Evolutionary conservation across 1,284 basidiomycete genomes (phyloP).

Genomic region (Pyrrhoderma noxium): DNA sequence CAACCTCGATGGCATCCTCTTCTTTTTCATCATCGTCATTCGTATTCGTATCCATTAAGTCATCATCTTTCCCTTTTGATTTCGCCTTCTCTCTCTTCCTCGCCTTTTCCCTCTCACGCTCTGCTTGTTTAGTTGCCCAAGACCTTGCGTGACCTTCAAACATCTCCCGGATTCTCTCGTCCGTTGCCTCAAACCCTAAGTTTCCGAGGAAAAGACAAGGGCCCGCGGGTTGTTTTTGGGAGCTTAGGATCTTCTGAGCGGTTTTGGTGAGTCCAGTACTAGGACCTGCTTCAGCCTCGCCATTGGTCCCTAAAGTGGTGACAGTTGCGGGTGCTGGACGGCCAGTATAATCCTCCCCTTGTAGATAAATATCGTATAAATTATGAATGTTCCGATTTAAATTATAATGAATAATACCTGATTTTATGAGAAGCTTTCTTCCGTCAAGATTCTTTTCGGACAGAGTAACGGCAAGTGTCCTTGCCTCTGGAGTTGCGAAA

Average conservation of each 20-base stretch:
- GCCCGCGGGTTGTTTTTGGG: conserved; percentile 77
- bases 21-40: conserved; percentile 21
- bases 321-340: conserved; percentile 39
- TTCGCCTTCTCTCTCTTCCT: conserved; percentile 1
- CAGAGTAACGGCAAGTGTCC: conserved; percentile 67
- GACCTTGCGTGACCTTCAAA: conserved; percentile 57
- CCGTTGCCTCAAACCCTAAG: conserved; percentile 80
- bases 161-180: conserved; percentile 64
- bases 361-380: conserved; percentile 8
- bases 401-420: conserved; percentile 46
- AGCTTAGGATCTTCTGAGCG: conserved; percentile 74
- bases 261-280: conserved; percentile 53
- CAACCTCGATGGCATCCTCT: neutral
- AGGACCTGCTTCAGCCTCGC: conserved; percentile 21
- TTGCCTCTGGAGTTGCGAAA: conserved; percentile 73
- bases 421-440: conserved; percentile 87
- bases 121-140: neutral
- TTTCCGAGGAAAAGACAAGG: conserved; percentile 88
- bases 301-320: conserved; percentile 26
- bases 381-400: conserved; percentile 22
- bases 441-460: conserved; percentile 83
- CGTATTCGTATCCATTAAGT: conserved; percentile 6
- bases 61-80: conserved; percentile 26
- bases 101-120: neutral
- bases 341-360: conserved; percentile 69